phyloP scores from a whole-genome alignment of 768 basidiomycete species.

The Dentipellis sp. region DNA sequence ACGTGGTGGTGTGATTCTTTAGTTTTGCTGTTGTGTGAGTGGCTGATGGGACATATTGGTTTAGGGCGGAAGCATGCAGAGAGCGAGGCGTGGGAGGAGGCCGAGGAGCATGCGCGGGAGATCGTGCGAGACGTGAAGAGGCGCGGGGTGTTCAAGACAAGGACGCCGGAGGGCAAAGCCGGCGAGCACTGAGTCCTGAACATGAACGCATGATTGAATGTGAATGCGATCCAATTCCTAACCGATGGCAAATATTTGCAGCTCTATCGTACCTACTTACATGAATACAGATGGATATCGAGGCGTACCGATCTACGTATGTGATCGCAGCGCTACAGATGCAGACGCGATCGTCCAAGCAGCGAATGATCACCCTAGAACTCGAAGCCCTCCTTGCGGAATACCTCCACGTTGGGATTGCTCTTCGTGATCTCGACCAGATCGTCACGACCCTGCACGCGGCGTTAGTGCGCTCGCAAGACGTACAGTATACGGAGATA shows the following conservation, averaged over 20 bases:
- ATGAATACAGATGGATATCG: neutral
- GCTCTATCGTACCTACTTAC: neutral
- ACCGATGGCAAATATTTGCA: neutral
- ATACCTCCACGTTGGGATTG: conserved; percentile 56
- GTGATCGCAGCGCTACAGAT: neutral
- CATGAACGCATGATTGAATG: neutral
- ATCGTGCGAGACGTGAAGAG: conserved; percentile 49
- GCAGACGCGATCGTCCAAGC: neutral
- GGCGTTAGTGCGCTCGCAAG: neutral
- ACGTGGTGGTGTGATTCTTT: neutral
- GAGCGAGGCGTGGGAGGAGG: conserved; percentile 22
- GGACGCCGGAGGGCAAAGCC: conserved; percentile 64
- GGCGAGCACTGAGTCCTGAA: conserved; percentile 21
- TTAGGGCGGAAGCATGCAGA: conserved; percentile 24
- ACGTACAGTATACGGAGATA: neutral
- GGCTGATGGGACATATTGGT: too few species aligned
- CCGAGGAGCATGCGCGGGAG: conserved; percentile 33
- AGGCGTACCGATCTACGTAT: neutral
- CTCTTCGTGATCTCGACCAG: conserved; percentile 68
- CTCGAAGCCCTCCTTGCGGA: conserved; percentile 82
- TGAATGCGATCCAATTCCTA: neutral
- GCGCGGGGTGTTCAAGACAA: conserved; percentile 64
- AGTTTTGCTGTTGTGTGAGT: too few species aligned
- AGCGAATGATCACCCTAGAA: conserved; percentile 36
- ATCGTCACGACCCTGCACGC: conserved; percentile 62